phyloP scores from a whole-genome alignment of 169 alveolate genomes.

The Plasmodium malariae region DNA sequence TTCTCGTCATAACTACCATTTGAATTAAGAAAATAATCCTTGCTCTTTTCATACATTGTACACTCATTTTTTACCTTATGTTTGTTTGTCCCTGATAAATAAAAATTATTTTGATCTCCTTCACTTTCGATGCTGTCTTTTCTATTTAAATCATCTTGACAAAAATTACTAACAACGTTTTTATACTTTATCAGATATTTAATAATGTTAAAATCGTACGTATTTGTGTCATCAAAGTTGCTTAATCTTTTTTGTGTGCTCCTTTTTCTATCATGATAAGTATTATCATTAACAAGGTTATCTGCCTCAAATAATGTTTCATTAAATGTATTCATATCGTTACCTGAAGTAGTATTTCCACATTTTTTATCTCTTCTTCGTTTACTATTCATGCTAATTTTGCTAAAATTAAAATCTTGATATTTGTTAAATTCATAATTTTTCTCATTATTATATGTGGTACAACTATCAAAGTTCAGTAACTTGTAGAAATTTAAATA shows the following conservation, averaged over 20 bases:
- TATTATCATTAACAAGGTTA: neutral
- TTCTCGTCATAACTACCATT: neutral
- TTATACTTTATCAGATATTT: slow-evolving; percentile 64
- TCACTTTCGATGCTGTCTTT: slow-evolving; percentile 32
- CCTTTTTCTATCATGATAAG: neutral
- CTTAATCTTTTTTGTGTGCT: neutral
- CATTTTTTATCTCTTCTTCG: neutral
- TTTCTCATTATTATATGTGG: neutral
- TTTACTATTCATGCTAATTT: neutral
- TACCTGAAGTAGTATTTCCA: neutral
- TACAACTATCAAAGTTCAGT: slow-evolving; percentile 27
- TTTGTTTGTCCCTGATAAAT: neutral
- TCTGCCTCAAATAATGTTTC: neutral
- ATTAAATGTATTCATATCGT: neutral
- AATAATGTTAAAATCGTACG: slow-evolving; percentile 30
- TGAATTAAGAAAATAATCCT: too few relatives aligned
- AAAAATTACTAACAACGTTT: slow-evolving; percentile 33
- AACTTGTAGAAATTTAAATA: slow-evolving; percentile 56
- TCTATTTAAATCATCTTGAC: slow-evolving; percentile 31
- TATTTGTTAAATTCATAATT: neutral
- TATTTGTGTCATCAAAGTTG: neutral
- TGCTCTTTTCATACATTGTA: too few relatives aligned
- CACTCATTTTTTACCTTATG: neutral
- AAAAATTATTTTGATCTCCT: slow-evolving; percentile 18
- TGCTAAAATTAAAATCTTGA: neutral